Evolutionary conservation across 441 rosid genomes (phyloP).

Genomic region (Euphorbia corollata): DNA sequence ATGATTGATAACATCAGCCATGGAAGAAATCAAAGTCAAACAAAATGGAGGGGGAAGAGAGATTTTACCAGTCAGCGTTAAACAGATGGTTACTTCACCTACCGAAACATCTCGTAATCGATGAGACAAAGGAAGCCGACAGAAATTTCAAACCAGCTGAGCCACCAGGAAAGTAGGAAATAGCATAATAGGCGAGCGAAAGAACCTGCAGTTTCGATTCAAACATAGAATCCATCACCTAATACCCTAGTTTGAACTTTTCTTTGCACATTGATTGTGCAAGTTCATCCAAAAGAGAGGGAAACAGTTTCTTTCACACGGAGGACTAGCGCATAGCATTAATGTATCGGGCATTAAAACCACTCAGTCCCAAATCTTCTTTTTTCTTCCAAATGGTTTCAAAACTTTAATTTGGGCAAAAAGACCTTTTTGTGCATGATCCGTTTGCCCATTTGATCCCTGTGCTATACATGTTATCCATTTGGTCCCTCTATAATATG

Average conservation of each 20-base stretch:
- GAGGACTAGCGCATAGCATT: not conserved
- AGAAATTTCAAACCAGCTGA: conserved; percentile 54
- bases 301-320: not conserved
- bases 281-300: not conserved
- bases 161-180: conserved; percentile 69
- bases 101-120: conserved; percentile 39
- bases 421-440: too few relatives aligned
- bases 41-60: not conserved
- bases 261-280: not conserved
- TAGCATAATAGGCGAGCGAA: conserved; percentile 42
- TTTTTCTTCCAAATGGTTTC: too few relatives aligned
- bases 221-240: not conserved
- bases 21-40: not conserved
- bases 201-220: conserved; percentile 32
- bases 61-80: conserved; percentile 4
- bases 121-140: conserved; percentile 37
- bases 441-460: too few relatives aligned
- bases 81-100: conserved; percentile 26
- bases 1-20: not conserved
- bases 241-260: not conserved
- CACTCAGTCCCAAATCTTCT: not conserved
- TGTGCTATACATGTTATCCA: too few relatives aligned
- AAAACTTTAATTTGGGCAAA: too few relatives aligned
- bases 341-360: not conserved
- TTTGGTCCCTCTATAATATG: too few relatives aligned